Evolutionary conservation across 306 rosid genomes (phyloP), one percentile per base, ranked within the genome.

Genomic region (Pachyrhizus erosus): DNA sequence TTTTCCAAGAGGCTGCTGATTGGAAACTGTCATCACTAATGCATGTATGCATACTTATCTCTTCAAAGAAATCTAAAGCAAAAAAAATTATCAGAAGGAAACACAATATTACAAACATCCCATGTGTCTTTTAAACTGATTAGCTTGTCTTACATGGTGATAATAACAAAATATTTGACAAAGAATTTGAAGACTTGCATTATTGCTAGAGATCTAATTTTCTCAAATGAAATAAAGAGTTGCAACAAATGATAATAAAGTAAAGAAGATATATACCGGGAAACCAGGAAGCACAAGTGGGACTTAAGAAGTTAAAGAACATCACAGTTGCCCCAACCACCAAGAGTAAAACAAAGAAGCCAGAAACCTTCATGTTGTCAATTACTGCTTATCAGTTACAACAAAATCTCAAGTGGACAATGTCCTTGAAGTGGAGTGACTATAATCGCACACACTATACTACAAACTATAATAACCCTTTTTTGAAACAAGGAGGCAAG

Each of bases 341-440:
- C 75, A 90, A 75, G 52, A 88, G 55, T 69, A 90, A 68, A 82
- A 77, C 84, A 87, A 84, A 88, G 21, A 85, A 61, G 23, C 81
- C 84, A 82, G 93, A 88, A 88, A 76, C 57, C 89, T 90, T 93
- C 98, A 91, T 94, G 33, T 54, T 80, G 81, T 62, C 68, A 64
- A 64, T 29, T 20, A 27, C 68, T 27, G 5, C 76, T 37, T n/a
- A 5, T 37, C 9, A 34, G 31, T 52, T 62, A 67, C 70, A 52
- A 42, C 12, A 2, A 45, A 58, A 11, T 33, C 57, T 75, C 65
- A 40, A 62, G 52, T 21, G 34, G 48, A 83, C 67, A 67, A 57
- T 62, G 24, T 42, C 26, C 14, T 42, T 2, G 6, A 60, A 10
- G 31, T 15, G n/a, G n/a, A 39, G 34, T 5, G 11, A 45, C 29